phyloP scores from a whole-genome alignment of 208 protist species.

The Dictyostelium gargantuum region DNA sequence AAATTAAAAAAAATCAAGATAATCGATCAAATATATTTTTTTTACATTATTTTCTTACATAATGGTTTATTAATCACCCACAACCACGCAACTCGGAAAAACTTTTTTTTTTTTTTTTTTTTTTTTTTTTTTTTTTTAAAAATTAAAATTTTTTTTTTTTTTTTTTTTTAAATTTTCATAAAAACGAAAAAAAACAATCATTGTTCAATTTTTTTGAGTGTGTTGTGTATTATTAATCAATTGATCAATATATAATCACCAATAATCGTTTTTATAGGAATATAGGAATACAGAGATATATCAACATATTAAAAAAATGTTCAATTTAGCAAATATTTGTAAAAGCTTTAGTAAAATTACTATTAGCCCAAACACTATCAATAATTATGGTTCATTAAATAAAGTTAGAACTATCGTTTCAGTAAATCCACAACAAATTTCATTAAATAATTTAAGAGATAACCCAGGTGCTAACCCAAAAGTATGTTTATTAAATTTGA shows the following conservation, averaged over 20 bases:
- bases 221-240: background rate
- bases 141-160: background rate
- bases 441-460: conserved; percentile 60
- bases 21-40: too few relatives aligned
- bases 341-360: background rate
- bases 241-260: background rate
- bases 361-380: background rate
- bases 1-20: too few relatives aligned
- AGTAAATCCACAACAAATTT: background rate
- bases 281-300: too few relatives aligned
- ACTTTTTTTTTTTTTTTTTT: background rate
- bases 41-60: too few relatives aligned
- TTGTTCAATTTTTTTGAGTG: background rate
- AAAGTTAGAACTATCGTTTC: conserved; percentile 22
- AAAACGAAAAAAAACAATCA: background rate
- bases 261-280: background rate
- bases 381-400: too few relatives aligned
- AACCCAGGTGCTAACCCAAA: conserved; percentile 60
- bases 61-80: background rate
- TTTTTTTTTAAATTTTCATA: background rate
- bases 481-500: too few relatives aligned
- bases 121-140: background rate
- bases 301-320: background rate
- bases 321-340: background rate
- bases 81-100: background rate